Base-by-base conservation (phyloP, 2,329 filamentous ascomycete genomes). In the Epichloe sp. region DNA sequence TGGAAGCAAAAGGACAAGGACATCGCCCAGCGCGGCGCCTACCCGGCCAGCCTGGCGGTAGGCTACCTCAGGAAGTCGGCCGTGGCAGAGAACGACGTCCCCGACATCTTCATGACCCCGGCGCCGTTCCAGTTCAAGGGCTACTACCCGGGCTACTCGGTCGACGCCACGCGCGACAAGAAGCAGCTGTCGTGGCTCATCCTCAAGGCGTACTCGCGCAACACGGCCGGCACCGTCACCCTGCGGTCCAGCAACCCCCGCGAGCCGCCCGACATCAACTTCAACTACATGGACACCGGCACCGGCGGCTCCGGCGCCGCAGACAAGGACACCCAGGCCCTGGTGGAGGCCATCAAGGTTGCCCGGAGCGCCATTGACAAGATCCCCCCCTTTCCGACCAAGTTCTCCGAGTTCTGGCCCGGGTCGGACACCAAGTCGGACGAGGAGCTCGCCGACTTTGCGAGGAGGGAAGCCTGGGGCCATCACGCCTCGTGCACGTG, bases 401-500 rank as follows among this genome's bases (percentile, higher is more conserved):
- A 63, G 5, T 71, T 74, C 3, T 47, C 64, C 41, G 40, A 49
- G 19, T 43, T 49, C 43, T 45, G 48, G 21, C 54, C 57, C 5
- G 54, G 51, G 17, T 53, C 59, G 36, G 48, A 41, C 31, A 57
- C 55, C 2, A 15, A 37, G 14, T 47, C 31, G 17, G 45, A 47
- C 45, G 21, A 53, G 6, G 38, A 56, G 15, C 71, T 71, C 19
- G 74, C 65, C 34, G 59, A 15, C 26, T 63, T 65, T 48, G 67
- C 70, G n/a, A 67, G 65, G 55, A 67, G 74, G 44, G 68, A 71
- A 35, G 69, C 73, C 5, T 79, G 76, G 71, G 75, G 77, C 2
- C 78, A 81, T 60, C 78, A 82, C 61, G 76, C 76, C 5, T 75
- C 70, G 3, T 76, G 74, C 52, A 78, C 76, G 0, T 74, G 69